Percentiles rank a stretch among this genome's conserved stretches.
Evolutionary conservation across 2,329 filamentous ascomycete genomes (phyloP).

Genomic region (Hypoxylon sp.): DNA sequence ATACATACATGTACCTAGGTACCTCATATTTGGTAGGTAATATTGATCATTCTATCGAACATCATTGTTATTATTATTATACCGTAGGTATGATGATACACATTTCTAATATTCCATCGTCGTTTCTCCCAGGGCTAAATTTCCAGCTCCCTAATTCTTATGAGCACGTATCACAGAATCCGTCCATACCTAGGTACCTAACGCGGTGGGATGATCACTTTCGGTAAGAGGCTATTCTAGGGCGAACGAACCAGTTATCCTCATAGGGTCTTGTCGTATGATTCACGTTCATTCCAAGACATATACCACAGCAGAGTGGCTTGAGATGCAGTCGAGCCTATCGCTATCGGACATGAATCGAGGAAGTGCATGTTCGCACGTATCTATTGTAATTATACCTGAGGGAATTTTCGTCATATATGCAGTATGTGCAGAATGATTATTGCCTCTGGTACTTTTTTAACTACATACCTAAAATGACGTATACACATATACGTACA

Average conservation of each 20-base stretch:
- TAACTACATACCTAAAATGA: no score
- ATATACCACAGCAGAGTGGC: constrained; percentile 8
- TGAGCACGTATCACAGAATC: background rate
- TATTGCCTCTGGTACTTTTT: constrained; percentile 4
- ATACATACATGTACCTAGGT: background rate
- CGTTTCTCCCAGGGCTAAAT: background rate
- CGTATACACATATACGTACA: no score
- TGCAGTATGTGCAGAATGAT: background rate
- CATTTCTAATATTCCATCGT: background rate
- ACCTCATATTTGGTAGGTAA: background rate
- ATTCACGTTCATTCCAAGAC: constrained; percentile 37
- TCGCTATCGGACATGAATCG: constrained; percentile 32
- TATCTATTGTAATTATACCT: constrained; percentile 18
- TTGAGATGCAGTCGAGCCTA: constrained; percentile 32
- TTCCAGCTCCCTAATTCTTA: background rate
- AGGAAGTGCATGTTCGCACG: background rate
- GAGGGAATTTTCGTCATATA: constrained; percentile 38
- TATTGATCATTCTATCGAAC: background rate
- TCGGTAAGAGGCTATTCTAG: background rate
- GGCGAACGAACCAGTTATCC: background rate
- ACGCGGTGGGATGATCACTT: background rate
- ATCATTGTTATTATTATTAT: no score
- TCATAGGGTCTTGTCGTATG: constrained; percentile 14
- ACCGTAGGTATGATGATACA: no score
- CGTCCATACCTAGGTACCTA: background rate